Percentiles rank a stretch among this genome's conserved stretches.
phyloP scores from a whole-genome alignment of 1,139 yeast species.

The Torulaspora globosa region DNA sequence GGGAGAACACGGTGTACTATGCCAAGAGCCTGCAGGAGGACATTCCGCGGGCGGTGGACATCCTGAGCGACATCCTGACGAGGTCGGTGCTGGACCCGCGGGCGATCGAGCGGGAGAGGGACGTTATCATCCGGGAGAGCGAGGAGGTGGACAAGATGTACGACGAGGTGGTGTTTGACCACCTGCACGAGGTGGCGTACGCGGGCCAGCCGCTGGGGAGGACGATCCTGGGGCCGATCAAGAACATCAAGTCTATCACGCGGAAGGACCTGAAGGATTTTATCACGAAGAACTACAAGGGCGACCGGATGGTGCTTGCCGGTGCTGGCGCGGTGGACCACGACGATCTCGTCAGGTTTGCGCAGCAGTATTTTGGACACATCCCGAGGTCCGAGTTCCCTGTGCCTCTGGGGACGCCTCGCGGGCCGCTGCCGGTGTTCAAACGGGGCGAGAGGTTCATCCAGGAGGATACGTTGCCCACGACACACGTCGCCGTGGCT shows the following conservation, averaged over 20 bases:
- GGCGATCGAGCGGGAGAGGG: conserved; percentile 93
- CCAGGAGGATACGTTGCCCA: conserved; percentile 78
- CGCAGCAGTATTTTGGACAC: conserved; percentile 71
- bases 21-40: conserved; percentile 82
- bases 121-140: conserved; percentile 90
- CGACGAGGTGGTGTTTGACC: conserved; percentile 97
- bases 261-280: conserved; percentile 73
- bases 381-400: conserved; percentile 55
- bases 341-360: conserved; percentile 70
- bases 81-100: conserved; percentile 72
- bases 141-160: conserved; percentile 98
- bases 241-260: conserved; percentile 75
- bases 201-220: conserved; percentile 91
- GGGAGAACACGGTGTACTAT: conserved; percentile 96
- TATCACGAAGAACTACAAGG: conserved; percentile 82
- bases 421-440: conserved; percentile 75
- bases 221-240: conserved; percentile 94
- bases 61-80: conserved; percentile 83
- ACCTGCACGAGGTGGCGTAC: conserved; percentile 87
- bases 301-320: conserved; percentile 95
- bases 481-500: conserved; percentile 87
- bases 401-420: conserved; percentile 67
- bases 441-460: conserved; percentile 82
- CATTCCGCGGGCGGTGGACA: conserved; percentile 81
- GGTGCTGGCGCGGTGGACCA: conserved; percentile 95